These are phyloP conservation scores for Endotrypanum monterogeii DNA, from an alignment of 208 protist species.

Conservation along the genomic window DNA sequence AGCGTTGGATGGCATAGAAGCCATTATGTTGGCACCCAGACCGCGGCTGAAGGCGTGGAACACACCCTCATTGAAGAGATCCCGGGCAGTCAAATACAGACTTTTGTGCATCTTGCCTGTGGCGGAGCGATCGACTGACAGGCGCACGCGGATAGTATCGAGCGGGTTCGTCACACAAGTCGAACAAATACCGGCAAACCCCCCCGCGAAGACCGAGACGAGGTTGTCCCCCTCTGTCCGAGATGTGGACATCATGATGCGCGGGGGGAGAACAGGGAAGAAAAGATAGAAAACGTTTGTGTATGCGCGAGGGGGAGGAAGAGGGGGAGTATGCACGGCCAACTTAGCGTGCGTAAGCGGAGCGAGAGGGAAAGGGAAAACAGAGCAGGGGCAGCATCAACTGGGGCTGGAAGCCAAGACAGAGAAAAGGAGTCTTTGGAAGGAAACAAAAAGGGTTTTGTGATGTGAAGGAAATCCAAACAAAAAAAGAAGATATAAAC, in stretches of 20 bases:
- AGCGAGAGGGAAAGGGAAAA: neutral
- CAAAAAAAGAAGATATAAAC: neutral
- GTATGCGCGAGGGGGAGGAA: neutral
- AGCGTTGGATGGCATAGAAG: conserved; percentile 88
- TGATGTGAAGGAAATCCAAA: neutral
- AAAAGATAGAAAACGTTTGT: neutral
- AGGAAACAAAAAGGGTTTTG: too few species aligned
- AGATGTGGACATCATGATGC: conserved; percentile 21
- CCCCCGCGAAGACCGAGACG: conserved; percentile 75
- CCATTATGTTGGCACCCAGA: conserved; percentile 86
- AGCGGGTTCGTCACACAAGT: conserved; percentile 90
- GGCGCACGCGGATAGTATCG: conserved; percentile 87
- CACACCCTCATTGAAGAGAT: conserved; percentile 74
- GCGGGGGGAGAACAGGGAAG: neutral
- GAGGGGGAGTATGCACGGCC: neutral
- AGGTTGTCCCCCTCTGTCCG: conserved; percentile 42
- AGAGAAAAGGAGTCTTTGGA: neutral
- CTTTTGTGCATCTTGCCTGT: conserved; percentile 86
- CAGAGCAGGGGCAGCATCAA: neutral
- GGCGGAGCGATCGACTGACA: conserved; percentile 66
- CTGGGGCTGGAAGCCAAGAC: neutral
- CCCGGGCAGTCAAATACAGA: conserved; percentile 54
- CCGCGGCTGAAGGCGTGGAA: conserved; percentile 79
- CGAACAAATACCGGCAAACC: conserved; percentile 88
- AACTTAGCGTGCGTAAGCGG: neutral